Conservation (phyloP, 371 early-diverging fungal species). For the Zychaea mexicana region DNA sequence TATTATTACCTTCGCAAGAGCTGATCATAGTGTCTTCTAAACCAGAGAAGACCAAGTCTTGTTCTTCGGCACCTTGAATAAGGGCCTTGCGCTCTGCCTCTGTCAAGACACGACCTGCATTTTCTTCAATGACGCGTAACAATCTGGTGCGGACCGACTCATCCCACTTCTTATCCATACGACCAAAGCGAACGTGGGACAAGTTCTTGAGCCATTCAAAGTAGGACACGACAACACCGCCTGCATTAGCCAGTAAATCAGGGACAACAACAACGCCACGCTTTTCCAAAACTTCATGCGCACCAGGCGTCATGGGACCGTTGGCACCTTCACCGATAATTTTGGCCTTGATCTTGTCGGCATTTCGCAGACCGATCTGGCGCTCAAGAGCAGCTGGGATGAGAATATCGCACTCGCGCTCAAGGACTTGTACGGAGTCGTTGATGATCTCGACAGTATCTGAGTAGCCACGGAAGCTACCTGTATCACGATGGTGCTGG, state of each 20-base stretch:
- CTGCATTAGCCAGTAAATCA: slow-evolving; percentile 84
- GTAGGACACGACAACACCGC: slow-evolving; percentile 89
- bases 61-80: slow-evolving; percentile 90
- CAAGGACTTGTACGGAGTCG: slow-evolving; percentile 65
- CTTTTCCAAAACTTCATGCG: slow-evolving; percentile 69
- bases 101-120: slow-evolving; percentile 66
- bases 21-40: slow-evolving; percentile 88
- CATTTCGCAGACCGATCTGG: slow-evolving; percentile 83
- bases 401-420: slow-evolving; percentile 83
- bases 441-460: slow-evolving; percentile 64
- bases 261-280: slow-evolving; percentile 78
- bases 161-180: slow-evolving; percentile 92
- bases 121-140: slow-evolving; percentile 76
- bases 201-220: slow-evolving; percentile 88
- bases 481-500: slow-evolving; percentile 65
- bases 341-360: slow-evolving; percentile 81
- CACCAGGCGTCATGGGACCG: slow-evolving; percentile 85
- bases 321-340: slow-evolving; percentile 89
- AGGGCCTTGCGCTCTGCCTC: slow-evolving; percentile 79
- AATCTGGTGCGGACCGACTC: slow-evolving; percentile 80
- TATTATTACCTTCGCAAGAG: slow-evolving; percentile 69
- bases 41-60: slow-evolving; percentile 88
- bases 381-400: slow-evolving; percentile 93
- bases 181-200: slow-evolving; percentile 87
- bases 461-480: slow-evolving; percentile 73